Base-by-base conservation (phyloP, 345 rosid species). In the Mercurialis annua region DNA sequence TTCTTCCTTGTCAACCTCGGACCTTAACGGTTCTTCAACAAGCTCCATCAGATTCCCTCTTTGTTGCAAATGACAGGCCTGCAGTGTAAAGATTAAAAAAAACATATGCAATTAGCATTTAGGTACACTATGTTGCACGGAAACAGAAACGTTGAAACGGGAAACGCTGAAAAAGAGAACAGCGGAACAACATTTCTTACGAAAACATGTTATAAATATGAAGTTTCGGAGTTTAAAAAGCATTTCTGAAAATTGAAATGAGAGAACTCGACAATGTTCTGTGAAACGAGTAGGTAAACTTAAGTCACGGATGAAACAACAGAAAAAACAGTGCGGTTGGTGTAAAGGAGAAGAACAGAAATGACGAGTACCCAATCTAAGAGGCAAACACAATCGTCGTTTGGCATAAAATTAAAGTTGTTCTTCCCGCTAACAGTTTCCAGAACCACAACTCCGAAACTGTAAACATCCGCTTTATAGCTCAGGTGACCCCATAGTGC, bases 381-480 rank as follows among this genome's bases (percentile, higher is more conserved):
- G 51, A 76, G 76, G 54, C 80, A 76, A 49, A 71, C 49, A 2
- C 70, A 71, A 21, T 67, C 15, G 51, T 76, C 44, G 23, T 44
- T 49, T 48, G 76, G 76, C 63, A 67, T 40, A 43, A 36, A 71
- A 50, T 36, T 44, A 24, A 14, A 67, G 31, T 67, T 76, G 62
- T 16, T 67, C 61, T 67, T 76, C 24, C 80, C 79, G 18, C 66
- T 62, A 29, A 67, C 72, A 47, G 56, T 55, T 62, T 73, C 77
- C 27, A 73, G 63, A 5, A 64, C 77, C 12, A 73, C 67, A 29
- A 76, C 72, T 27, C 79, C 79, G 31, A 66, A 76, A 53, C 80
- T 71, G 66, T 76, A 76, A 16, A 67, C 80, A 58, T 76, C 80
- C 23, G 66, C 80, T 63, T 76, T 76, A 31, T 76, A 16, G 3